phyloP scores from a whole-genome alignment of 139 green algal species.

The Closterium sp. region DNA sequence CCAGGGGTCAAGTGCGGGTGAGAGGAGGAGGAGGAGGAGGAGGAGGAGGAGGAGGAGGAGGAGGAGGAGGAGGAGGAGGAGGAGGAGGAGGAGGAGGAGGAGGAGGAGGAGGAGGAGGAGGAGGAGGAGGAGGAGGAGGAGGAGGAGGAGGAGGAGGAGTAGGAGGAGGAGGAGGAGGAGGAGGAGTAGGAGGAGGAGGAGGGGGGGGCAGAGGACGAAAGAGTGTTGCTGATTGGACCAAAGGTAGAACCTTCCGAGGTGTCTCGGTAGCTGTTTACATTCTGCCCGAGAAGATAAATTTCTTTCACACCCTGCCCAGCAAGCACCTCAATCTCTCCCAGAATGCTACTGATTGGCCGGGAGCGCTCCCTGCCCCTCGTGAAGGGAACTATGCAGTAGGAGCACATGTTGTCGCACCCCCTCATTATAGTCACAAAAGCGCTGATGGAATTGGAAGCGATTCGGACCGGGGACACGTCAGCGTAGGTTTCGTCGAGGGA shows the following conservation, averaged over 20 bases:
- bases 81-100: not conserved
- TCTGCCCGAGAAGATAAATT: slow-evolving; percentile 79
- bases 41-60: slow-evolving; percentile 1
- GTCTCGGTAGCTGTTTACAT: slow-evolving; percentile 84
- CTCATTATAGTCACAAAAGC: slow-evolving; percentile 84
- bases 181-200: too few species aligned
- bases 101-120: not conserved
- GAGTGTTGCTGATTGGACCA: too few species aligned
- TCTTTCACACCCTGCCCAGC: slow-evolving; percentile 69
- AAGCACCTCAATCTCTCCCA: slow-evolving; percentile 67
- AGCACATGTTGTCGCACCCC: slow-evolving; percentile 91
- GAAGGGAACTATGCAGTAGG: slow-evolving; percentile 90
- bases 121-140: not conserved
- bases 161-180: not conserved
- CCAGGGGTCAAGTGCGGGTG: slow-evolving; percentile 41
- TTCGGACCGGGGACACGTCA: slow-evolving; percentile 75
- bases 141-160: not conserved
- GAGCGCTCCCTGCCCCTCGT: slow-evolving; percentile 77
- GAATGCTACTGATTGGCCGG: slow-evolving; percentile 64
- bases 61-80: slow-evolving; percentile 1
- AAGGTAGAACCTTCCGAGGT: too few species aligned
- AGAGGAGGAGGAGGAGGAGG: not conserved
- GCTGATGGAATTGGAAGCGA: slow-evolving; percentile 27
- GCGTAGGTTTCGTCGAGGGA: slow-evolving; percentile 84
- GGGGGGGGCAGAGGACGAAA: too few species aligned